Evolutionary conservation across 495 filamentous ascomycete genomes (phyloP), one percentile per base, ranked within the genome.

Genomic region (Tetracladium marchalianum): DNA sequence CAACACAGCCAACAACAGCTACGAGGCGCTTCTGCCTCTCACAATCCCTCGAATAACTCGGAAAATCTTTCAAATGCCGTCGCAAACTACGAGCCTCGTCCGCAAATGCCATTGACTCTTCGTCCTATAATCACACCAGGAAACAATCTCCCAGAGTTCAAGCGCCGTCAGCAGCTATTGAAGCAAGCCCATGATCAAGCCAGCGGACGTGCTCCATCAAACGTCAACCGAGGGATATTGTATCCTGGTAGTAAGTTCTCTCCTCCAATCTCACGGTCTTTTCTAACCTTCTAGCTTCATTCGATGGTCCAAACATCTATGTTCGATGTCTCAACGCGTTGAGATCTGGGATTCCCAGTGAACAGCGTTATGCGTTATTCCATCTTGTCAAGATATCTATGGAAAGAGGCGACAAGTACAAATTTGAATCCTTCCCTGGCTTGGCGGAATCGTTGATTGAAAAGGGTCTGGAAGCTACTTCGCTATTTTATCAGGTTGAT

Each of bases 371-470:
- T 61, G 88, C 87, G 0, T 66, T 97, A 13, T 87, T 88, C 47
- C 90, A 96, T 59, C 68, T 99, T 11, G 90, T 97, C 47, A 92
- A 95, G 60, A 95, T 95, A 13, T 95, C 90, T 0, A 88, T 85
- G 46, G 90, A 96, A 61, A 75, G 87, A 27, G 90, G 90, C 24
- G 93, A 97, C 58, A 95, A 95, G 58, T 95, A 93, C 63, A 84
- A 85, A 51, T 95, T 95, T 47, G 90, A 95, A 47, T 79, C 81
- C 2, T 96, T 95, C 56, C 81, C 84, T n/a, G 79, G 87, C 31
- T 71, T 99, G 32, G 87, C 87, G 1, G 92, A 97, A 59, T 84
- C 84, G 11, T 71, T 99, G 18, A 83, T 95, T 53, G 81, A 85
- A 53, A 90, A 88, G 57, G 77, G 84, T 5, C 69, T 94, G 15